Base-by-base conservation (phyloP, 768 basidiomycete species). In the Daedaleopsis sinensis region DNA sequence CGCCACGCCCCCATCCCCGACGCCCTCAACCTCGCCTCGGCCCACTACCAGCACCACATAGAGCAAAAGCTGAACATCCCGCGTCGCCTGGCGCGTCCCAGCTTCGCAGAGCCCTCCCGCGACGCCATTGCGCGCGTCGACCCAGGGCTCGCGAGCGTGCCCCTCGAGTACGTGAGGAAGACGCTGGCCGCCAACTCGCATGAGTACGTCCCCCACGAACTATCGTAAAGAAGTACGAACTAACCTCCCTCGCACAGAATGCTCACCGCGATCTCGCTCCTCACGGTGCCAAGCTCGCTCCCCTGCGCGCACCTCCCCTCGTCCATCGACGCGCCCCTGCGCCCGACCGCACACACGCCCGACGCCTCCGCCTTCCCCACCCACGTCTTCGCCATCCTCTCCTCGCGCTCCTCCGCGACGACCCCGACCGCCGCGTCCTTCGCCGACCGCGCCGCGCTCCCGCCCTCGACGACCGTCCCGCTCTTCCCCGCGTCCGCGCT, bases 401-500 rank as follows among this genome's bases (percentile, higher is more conserved):
- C 69, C 47, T 79, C 52, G 64, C 68, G 69, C 23, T 55, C 65
- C 16, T 69, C 73, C 12, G 67, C 71, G n/a, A 57, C 58, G 24
- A 72, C 71, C 8, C 71, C 71, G 38, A 72, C 71, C 44, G 64
- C 57, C 12, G 67, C 69, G 27, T 69, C 71, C 21, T 72, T 70
- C 49, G 59, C 65, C 12, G 64, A 68, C 55, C 57, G 58, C 38
- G 23, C 61, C n/a, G 65, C 69, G 19, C 56, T 60, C 38, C 54
- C 62, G 15, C 64, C 76, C 48, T 70, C 74, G n/a, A 62, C 65
- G 7, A 68, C 68, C 36, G 62, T 70, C 23, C 67, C 80, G 11
- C 78, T 93, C 55, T 87, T 82, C 65, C 87, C 92, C 5, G 81
- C 84, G 12, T 91, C 94, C 73, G 83, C 84, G 37, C 73, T 91